phyloP scores from a whole-genome alignment of 768 basidiomycete species.

The Mycena crocata region DNA sequence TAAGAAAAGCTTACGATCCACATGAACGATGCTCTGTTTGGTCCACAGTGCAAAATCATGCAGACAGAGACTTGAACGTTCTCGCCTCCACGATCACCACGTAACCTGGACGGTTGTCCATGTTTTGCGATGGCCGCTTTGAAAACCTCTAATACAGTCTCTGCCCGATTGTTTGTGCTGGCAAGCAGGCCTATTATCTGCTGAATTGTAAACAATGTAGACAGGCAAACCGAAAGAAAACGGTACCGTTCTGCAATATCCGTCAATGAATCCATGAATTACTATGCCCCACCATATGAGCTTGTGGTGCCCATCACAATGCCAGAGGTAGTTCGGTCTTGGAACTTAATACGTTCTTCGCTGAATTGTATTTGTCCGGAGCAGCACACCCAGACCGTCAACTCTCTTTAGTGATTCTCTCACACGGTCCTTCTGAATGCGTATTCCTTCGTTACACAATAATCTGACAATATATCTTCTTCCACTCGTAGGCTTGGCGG shows the following conservation, averaged over 20 bases:
- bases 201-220: not conserved
- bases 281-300: conserved; percentile 38
- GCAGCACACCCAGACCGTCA: conserved; percentile 36
- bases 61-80: conserved; percentile 46
- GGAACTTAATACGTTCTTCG: conserved; percentile 33
- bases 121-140: conserved; percentile 34
- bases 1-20: conserved; percentile 41
- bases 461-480: conserved; percentile 38
- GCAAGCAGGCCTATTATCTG: conserved; percentile 42
- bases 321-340: conserved; percentile 40
- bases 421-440: conserved; percentile 36
- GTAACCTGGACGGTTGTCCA: conserved; percentile 44
- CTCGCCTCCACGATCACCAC: conserved; percentile 50
- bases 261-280: conserved; percentile 45
- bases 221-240: not conserved
- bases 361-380: conserved; percentile 28
- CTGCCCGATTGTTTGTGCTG: conserved; percentile 42
- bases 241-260: conserved; percentile 41
- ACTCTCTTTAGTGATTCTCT: conserved; percentile 33
- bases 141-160: conserved; percentile 43
- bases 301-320: no score
- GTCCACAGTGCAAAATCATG: conserved; percentile 49
- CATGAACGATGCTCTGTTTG: conserved; percentile 45
- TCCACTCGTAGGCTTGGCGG: conserved; percentile 36
- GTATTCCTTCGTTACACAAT: conserved; percentile 33